Evolutionary conservation across 768 basidiomycete species (phyloP), one percentile per base, ranked within the genome.

Genomic region (Pisolithus microcarpus): DNA sequence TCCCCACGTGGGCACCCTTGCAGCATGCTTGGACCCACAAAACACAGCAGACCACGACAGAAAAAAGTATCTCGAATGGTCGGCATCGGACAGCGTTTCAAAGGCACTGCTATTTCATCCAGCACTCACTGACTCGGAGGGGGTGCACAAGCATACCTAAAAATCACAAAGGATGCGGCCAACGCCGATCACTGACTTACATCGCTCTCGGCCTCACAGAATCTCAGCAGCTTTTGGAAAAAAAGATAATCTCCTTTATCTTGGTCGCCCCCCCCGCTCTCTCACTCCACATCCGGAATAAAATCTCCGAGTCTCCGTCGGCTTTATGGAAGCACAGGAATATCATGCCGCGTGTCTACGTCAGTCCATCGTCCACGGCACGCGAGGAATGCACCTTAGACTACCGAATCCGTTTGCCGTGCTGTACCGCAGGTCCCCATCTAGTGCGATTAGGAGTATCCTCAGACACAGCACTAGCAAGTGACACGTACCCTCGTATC

Each of bases 391-490:
- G 51, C 65, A 52, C 63, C 54, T 80, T 71, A 50, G 78, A 75
- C 43, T 85, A 87, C 48, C 85, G 82, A 68, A 87, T 82, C 43
- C 81, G 74, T 58, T 85, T 87, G 40, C 86, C 87, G 48, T 82
- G 73, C 61, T 88, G 87, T 7, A 87, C 79, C 36, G 78, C 73
- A 1, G 87, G 85, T 1, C 87, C 87, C 74, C 85, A 84, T 40
- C 87, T 88, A 50, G 23, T 24, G 40, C 43, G 49, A 42, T 34
- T 49, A 36, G 52, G 49, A 7, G 47, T 13, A n/a, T 28, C 19
- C 34, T 50, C 10, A 58, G 43, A 24, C 6, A 8, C 4, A 11
- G 26, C 26, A 19, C 19, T 18, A 26, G 38, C 36, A 31, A 40
- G 23, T 2, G 15, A 34, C 13, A 73, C 84, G 60, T 56, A 91